Base-by-base conservation (phyloP, 163 green algal species). In the Chlamydomonas reinhardtii region DNA sequence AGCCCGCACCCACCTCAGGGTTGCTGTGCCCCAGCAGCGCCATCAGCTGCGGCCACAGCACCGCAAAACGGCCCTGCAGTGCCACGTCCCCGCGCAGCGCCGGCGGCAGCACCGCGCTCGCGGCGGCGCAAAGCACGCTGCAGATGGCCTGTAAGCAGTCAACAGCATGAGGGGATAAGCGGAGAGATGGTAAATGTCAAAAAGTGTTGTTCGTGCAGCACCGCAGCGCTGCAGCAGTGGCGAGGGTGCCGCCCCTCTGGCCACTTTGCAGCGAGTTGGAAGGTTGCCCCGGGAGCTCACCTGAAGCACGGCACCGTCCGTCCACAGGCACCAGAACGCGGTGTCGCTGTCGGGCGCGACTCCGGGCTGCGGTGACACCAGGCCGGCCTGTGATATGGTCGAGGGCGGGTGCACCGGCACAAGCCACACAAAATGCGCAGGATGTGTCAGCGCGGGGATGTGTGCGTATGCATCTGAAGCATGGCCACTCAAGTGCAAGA, bases 81-180 rank as follows among this genome's bases (percentile, higher is more conserved):
- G 32, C 79, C 15, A 61, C 20, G 56, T 86, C 79, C 0, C 74
- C 85, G 27, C 72, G 73, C 56, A 92, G 80, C 29, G 73, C 88
- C 11, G 68, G 77, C 34, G 73, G 35, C 70, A 92, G 85, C 79
- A 92, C 73, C 39, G 78, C 84, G 19, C 69, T 35, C 17, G 84
- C 88, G 24, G 74, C 88, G n/a, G 84, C 74, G 72, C 84, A 85
- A 56, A 92, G 73, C 74, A 92, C 79, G 52, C 25, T 34, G 48
- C 73, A 83, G 24, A 89, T 70, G 20, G 88, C 84, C 43, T 74
- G 76, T 56, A 2, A 1, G 48, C 43, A 17, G 48, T 19, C 11
- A 56, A 56, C 9, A 11, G 11, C 8, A 54, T n/a, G n/a, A n/a
- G n/a, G n/a, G n/a, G n/a, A n/a, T n/a, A n/a, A n/a, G n/a, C n/a